Base-by-base conservation (phyloP, 805 yeast species). In the Wickerhamiella qilinensis region DNA sequence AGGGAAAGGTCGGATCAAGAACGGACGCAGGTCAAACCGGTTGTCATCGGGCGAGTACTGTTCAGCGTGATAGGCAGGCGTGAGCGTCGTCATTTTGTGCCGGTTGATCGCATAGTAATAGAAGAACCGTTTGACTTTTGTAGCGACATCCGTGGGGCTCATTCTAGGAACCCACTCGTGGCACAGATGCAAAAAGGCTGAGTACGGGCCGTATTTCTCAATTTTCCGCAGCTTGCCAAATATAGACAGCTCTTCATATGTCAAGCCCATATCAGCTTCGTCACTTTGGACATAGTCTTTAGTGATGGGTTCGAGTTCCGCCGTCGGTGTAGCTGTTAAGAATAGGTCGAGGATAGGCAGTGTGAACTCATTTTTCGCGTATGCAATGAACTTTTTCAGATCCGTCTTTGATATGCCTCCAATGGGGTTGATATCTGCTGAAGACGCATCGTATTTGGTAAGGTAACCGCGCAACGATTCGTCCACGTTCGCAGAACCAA, bases 351-450 rank as follows among this genome's bases (percentile, higher is more conserved):
- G 63, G 18, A 91, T 69, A 3, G 95, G 94, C 52, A 88, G 55
- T 1, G 80, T 68, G 54, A 79, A 88, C 39, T 70, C 64, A 5
- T 52, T 55, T 24, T 73, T 67, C 0, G 96, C 84, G 71, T 84
- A 91, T 2, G 66, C 72, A 38, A 91, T 91, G 51, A 93, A 91
- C 38, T 71, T 66, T 55, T 83, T 85, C 55, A 91, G 64, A 54
- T 93, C 99, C 1, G 85, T 84, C 56, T 91, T 91, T 14, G 98
- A 88, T 32, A 91, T 83, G 27, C 96, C 94, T n/a, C 99, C 99
- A 48, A 91, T 93, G 20, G 99, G 99, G 55, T 91, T 91, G 43
- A 91, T 73, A 61, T 91, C 99, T 1, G 98, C 98, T 15, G 93
- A 77, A 3, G 97, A 86, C 58, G 96, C 85, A 58, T 91, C 99